Base-by-base conservation (phyloP, 345 rosid species). In the Geranium brycei region DNA sequence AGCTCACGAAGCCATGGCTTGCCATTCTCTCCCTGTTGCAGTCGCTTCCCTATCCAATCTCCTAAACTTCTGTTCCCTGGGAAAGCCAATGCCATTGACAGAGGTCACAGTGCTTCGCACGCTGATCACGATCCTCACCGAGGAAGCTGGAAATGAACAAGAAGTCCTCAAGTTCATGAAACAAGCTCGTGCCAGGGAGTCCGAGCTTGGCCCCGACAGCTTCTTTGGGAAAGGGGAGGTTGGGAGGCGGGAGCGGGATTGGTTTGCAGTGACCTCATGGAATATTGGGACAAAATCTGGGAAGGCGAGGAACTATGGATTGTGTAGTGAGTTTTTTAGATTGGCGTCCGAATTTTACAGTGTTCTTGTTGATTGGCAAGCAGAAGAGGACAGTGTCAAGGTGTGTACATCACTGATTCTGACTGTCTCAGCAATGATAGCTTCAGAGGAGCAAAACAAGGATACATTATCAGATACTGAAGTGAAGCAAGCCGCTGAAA, bases 1-100 rank as follows among this genome's bases (percentile, higher is more conserved):
- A 71, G 96, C 97, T 1, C 99, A 93, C 77, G 99, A 93, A 82
- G 97, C 99, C 74, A 73, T 93, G 60, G 95, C 99, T 77, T 93
- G 84, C 62, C 84, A 65, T 61, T 87, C 87, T 60, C 86, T 83
- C 77, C 74, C 81, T 14, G 85, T 88, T 68, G 99, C 97, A 17
- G 82, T 78, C 67, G 86, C 95, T 57, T 76, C 85, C 75, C 80
- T 93, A 59, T 88, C 95, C 71, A 85, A 69, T 78, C 79, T 86
- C 62, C 79, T 88, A 66, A 84, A 79, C 64, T 86, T 85, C 74
- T 86, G 75, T 30, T 62, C 78, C 68, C 69, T 77, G 51, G 91
- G 96, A 62, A 86, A 80, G 65, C 28, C 82, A 60, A 85, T 87
- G 87, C 84, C 89, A 41, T 73, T 80, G 63, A 59, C 84, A 62